These are phyloP conservation scores for Apophysomyces sp. DNA, from an alignment of 371 early-diverging fungal genomes.

Conservation along the genomic window DNA sequence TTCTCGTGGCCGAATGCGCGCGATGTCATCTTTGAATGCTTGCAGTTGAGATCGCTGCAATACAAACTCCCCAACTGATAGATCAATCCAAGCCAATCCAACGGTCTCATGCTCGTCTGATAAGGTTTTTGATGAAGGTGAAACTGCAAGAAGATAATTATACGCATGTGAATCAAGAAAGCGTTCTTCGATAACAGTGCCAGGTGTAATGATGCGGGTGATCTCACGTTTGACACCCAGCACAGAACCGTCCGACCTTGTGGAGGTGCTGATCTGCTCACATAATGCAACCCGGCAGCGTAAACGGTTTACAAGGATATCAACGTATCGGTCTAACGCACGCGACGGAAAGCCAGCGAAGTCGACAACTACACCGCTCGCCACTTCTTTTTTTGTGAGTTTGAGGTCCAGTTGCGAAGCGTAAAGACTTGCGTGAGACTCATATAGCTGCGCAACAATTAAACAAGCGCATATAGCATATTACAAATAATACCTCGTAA, in stretches of 20 bases:
- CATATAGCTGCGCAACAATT: conserved; percentile 56
- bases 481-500: conserved; percentile 70
- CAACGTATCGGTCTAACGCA: conserved; percentile 73
- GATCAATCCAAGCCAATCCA: conserved; percentile 90
- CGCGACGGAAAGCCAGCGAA: conserved; percentile 82
- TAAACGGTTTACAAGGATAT: conserved; percentile 68
- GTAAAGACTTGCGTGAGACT: conserved; percentile 70
- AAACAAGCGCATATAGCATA: not conserved
- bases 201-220: conserved; percentile 84
- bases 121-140: conserved; percentile 7
- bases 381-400: conserved; percentile 54
- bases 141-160: conserved; percentile 68
- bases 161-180: conserved; percentile 62
- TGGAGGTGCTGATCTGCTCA: conserved; percentile 65
- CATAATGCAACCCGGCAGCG: conserved; percentile 82
- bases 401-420: conserved; percentile 72
- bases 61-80: conserved; percentile 89
- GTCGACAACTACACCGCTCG: conserved; percentile 40
- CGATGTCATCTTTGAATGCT: conserved; percentile 65
- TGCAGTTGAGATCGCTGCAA: conserved; percentile 53
- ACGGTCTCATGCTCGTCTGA: conserved; percentile 19
- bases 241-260: conserved; percentile 38
- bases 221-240: conserved; percentile 66
- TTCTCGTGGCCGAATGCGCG: conserved; percentile 85
- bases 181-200: conserved; percentile 79